Evolutionary conservation across 169 alveolate genomes (phyloP).

Genomic region (Plasmodium sp.): DNA sequence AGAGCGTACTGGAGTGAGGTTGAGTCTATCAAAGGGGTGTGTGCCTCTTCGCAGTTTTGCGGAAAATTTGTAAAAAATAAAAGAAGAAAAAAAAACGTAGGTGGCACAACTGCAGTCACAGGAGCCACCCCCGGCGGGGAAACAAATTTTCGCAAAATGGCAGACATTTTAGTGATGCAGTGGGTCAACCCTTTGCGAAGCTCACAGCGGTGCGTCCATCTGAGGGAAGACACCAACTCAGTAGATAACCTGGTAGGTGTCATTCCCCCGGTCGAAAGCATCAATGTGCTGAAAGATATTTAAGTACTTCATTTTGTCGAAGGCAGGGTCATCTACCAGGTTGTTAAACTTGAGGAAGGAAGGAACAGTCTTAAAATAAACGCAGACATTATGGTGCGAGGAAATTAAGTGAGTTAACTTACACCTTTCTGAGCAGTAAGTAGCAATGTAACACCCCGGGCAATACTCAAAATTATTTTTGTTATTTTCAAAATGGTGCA

Average conservation of each 20-base stretch:
- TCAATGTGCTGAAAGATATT: constrained; percentile 53
- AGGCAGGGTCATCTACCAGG: neutral
- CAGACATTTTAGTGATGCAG: neutral
- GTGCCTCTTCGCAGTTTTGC: neutral
- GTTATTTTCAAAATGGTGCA: constrained; percentile 42
- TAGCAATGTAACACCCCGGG: constrained; percentile 64
- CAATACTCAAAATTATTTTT: constrained; percentile 55
- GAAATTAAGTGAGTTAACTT: constrained; percentile 35
- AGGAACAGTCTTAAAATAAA: constrained; percentile 45
- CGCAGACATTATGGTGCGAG: constrained; percentile 65
- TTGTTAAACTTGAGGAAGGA: constrained; percentile 43
- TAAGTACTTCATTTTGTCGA: constrained; percentile 13
- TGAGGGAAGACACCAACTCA: neutral
- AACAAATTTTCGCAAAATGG: neutral
- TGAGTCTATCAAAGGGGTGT: neutral
- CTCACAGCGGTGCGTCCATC: neutral
- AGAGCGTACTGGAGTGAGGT: neutral
- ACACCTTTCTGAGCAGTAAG: constrained; percentile 65
- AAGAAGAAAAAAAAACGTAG: neutral
- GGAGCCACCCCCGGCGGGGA: neutral
- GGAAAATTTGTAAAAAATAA: neutral
- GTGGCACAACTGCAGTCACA: neutral
- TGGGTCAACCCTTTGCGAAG: neutral
- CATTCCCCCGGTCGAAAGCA: constrained; percentile 43
- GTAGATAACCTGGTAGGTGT: constrained; percentile 37